Percentiles rank a stretch among this genome's conserved stretches.
These are phyloP conservation scores for Trypanosoma caninum DNA, from an alignment of 208 protist genomes.

Conservation along the genomic window DNA sequence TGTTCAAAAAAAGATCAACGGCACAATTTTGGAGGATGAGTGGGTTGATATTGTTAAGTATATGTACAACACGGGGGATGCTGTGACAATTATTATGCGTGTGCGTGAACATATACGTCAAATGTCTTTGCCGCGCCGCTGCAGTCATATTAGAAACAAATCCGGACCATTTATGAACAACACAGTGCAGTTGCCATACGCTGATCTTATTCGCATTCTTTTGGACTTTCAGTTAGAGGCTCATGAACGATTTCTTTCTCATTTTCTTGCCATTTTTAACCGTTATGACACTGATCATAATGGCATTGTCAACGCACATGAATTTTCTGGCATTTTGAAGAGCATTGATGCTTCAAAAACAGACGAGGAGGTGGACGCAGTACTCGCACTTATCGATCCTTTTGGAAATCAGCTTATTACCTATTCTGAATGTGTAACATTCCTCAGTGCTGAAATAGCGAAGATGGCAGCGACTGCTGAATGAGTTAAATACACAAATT, in stretches of 20 bases:
- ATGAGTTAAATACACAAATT: no score
- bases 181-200: constrained; percentile 43
- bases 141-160: constrained; percentile 10
- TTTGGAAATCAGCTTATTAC: constrained; percentile 75
- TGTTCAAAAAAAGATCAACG: constrained; percentile 48
- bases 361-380: constrained; percentile 49
- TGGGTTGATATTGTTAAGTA: constrained; percentile 86
- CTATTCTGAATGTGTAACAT: constrained; percentile 76
- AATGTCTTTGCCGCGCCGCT: constrained; percentile 27
- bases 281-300: constrained; percentile 67
- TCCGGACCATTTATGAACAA: constrained; percentile 16
- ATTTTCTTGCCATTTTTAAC: constrained; percentile 71
- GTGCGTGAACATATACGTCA: constrained; percentile 50
- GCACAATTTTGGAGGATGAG: constrained; percentile 62
- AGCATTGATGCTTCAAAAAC: constrained; percentile 45
- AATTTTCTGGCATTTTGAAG: constrained; percentile 58
- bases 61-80: constrained; percentile 86
- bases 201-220: constrained; percentile 70
- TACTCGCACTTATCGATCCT: constrained; percentile 65
- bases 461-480: no score
- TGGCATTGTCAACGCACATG: constrained; percentile 71
- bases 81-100: constrained; percentile 54
- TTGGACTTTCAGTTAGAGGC: constrained; percentile 89
- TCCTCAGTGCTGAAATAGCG: constrained; percentile 70
- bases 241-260: constrained; percentile 83